phyloP scores from a whole-genome alignment of 2,329 filamentous ascomycete species.

The Botrytis paeoniae region DNA sequence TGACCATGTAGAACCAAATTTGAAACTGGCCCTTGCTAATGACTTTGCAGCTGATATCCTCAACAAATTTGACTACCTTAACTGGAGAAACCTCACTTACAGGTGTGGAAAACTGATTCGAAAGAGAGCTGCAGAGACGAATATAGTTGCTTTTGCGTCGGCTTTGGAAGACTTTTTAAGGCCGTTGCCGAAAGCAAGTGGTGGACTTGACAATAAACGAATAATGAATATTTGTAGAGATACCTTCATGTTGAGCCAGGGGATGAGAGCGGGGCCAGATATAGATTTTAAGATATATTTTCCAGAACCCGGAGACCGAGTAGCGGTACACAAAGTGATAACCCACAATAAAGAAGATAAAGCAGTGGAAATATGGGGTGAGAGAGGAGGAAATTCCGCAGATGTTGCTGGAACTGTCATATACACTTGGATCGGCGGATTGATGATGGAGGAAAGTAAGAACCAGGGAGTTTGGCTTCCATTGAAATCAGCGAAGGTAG shows the following conservation, averaged over 20 bases:
- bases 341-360: too few relatives aligned
- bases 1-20: neutral
- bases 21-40: neutral
- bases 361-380: rapidly evolving
- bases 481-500: neutral
- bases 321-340: too few relatives aligned
- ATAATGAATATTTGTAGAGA: neutral
- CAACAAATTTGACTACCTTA: neutral
- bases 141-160: neutral
- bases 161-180: neutral
- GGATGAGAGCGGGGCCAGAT: neutral
- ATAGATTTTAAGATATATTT: neutral
- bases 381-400: neutral
- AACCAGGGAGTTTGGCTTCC: too few relatives aligned
- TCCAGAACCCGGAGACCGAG: neutral
- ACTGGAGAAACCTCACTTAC: neutral
- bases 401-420: neutral
- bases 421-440: neutral
- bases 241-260: neutral
- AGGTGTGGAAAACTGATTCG: neutral
- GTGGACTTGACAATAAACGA: too few relatives aligned
- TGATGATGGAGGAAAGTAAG: too few relatives aligned
- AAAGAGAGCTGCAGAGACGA: neutral
- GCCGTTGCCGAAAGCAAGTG: neutral
- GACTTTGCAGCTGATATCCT: too few relatives aligned